Base-by-base conservation (phyloP, 257 asterid species). In the Ligustrum vulgare region DNA sequence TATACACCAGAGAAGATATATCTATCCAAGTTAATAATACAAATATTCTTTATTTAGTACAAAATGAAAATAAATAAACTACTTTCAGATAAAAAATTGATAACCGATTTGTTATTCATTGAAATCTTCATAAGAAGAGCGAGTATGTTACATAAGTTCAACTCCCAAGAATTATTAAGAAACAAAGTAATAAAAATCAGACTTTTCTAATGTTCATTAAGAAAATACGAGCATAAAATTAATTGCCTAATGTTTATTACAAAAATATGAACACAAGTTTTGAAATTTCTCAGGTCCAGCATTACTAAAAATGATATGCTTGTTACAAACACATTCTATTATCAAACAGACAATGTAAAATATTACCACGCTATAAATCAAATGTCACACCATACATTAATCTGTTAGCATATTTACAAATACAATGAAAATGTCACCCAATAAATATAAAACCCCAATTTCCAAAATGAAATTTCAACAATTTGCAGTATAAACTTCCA, bases 191-290 rank as follows among this genome's bases (percentile, higher is more conserved):
- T 10, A 39, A 39, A 6, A 41, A 74, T 12, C 56, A 13, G 65
- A 75, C 54, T 11, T 67, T 12, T 70, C 58, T 39, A 49, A 75
- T 23, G 68, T 62, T 58, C 6, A 45, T 35, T 37, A 37, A 37
- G 45, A 37, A 11, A 37, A 9, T 31, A 43, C 72, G 74, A 37
- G 35, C 72, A 72, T 32, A 76, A 41, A 23, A 73, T 65, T 70
- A 0, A 10, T 39, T 39, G 12, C 45, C 45, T 39, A 39, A 39
- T 39, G 15, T 9, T 39, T 39, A 9, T 39, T 39, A 39, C 45
- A 39, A 39, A 39, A 39, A 39, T 39, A 65, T n/a, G 31, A 28
- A 67, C 39, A 73, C 58, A 16, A 18, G 66, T 32, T 25, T 41
- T 73, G 31, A 75, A 25, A 39, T 34, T 37, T 64, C 64, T 34